Evolutionary conservation across 352 stramenopile genomes (phyloP), one percentile per base, ranked within the genome.

Genomic region (Phytopythium sindhum): DNA sequence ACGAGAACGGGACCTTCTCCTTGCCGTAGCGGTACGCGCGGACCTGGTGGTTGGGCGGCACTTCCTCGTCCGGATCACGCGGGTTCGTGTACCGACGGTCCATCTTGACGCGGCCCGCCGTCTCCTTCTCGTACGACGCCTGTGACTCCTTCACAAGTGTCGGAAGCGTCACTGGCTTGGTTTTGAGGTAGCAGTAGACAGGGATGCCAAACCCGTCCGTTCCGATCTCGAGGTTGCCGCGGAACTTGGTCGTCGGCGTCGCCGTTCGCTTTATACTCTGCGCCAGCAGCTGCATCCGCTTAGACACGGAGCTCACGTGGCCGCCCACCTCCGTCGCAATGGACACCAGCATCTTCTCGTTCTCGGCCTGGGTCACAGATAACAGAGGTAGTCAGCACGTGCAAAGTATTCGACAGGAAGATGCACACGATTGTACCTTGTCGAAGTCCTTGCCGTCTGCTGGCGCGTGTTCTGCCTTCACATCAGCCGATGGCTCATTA

Each of bases 341-440:
- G 14, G 81, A 91, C 11, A 91, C 80, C 8, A 94, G 80, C 82
- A 92, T 92, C 61, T 94, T 94, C 62, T 94, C 86, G 56, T 94
- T 94, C 63, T 94, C 84, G 2, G 50, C 39, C 76, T 91, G 44
- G 14, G 1, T 7, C 4, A 53, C 15, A 21, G 10, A 26, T 17
- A 37, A 0, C 26, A 26, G 21, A 42, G 21, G 11, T 1, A 17
- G 24, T 45, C 8, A 45, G 39, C 11, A 17, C 24, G 23, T n/a
- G 4, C 39, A 47, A 48, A 6, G 39, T 10, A 56, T 64, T 14
- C 28, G 41, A 39, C 7, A 33, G 1, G 26, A 24, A 19, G 45
- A 52, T 19, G 45, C n/a, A 10, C 23, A 26, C 17, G 24, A 64
- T 52, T 29, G 45, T 45, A 63, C 66, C 52, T 73, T 88, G 60